phyloP scores from a whole-genome alignment of 352 stramenopile genomes.

The Phytophthora agathidicida region DNA sequence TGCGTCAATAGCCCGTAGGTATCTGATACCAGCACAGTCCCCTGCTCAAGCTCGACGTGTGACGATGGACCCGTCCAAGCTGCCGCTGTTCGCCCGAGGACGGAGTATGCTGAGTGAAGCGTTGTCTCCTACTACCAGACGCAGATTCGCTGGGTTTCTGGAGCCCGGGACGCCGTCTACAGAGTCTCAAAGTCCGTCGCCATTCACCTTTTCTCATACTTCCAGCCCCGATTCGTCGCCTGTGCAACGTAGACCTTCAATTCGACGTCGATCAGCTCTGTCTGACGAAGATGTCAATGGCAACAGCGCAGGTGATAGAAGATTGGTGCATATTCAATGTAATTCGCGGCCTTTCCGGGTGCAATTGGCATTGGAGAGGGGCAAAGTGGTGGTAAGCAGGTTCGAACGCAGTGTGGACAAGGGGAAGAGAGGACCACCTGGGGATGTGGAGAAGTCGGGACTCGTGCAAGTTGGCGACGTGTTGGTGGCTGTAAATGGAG shows the following conservation, averaged over 20 bases:
- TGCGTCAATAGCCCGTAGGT: too few relatives aligned
- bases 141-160: constrained; percentile 59
- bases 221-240: constrained; percentile 7
- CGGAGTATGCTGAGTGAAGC: constrained; percentile 61
- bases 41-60: neutral
- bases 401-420: constrained; percentile 42
- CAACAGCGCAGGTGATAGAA: constrained; percentile 5
- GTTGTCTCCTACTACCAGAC: constrained; percentile 56
- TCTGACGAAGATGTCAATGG: constrained; percentile 28
- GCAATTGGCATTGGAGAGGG: constrained; percentile 44
- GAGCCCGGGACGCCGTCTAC: constrained; percentile 16
- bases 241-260: constrained; percentile 14
- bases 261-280: constrained; percentile 32
- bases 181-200: constrained; percentile 2
- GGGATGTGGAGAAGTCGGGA: constrained; percentile 46
- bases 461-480: constrained; percentile 59
- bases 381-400: constrained; percentile 53
- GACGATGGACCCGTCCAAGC: constrained; percentile 26
- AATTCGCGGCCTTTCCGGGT: constrained; percentile 54
- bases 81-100: constrained; percentile 38
- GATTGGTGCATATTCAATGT: constrained; percentile 57
- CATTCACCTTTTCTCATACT: constrained; percentile 20
- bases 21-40: constrained; percentile 13
- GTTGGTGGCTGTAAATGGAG: constrained; percentile 66
- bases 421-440: constrained; percentile 28